A percentile compares a stretch with the other conserved stretches of the same genome.
Evolutionary conservation across 1,139 yeast genomes (phyloP).

Genomic region (Pneumocystis canis): DNA sequence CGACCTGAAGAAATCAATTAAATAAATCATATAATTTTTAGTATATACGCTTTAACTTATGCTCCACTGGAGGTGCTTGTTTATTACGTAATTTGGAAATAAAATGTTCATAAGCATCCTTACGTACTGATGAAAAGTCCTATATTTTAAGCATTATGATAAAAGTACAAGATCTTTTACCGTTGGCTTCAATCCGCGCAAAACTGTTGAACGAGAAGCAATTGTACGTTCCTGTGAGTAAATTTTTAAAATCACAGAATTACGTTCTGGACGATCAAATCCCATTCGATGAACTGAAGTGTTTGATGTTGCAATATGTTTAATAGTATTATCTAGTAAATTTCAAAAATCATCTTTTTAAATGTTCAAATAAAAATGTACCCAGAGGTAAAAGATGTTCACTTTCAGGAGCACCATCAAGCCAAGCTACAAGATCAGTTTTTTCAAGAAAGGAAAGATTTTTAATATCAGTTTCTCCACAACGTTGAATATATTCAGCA

Average conservation of each 20-base stretch:
- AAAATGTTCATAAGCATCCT: conserved; percentile 16
- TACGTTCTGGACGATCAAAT: neutral
- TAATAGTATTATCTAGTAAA: neutral
- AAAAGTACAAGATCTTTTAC: conserved; percentile 61
- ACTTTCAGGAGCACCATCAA: conserved; percentile 11
- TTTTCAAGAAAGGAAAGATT: conserved; percentile 76
- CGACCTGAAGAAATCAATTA: conserved; percentile 18
- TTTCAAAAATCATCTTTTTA: conserved; percentile 1
- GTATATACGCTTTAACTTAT: neutral
- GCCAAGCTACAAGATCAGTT: conserved; percentile 36
- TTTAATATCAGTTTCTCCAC: conserved; percentile 48
- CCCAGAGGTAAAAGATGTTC: conserved; percentile 4
- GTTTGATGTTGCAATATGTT: conserved; percentile 12
- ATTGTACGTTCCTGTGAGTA: conserved; percentile 19
- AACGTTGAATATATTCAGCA: conserved; percentile 66
- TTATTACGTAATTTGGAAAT: conserved; percentile 3
- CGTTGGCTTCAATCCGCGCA: conserved; percentile 46
- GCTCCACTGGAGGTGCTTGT: neutral
- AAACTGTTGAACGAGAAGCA: conserved; percentile 43
- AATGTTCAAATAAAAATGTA: neutral
- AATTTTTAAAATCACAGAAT: conserved; percentile 20
- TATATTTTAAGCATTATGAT: conserved; percentile 56
- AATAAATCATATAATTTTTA: neutral
- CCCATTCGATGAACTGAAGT: conserved; percentile 6
- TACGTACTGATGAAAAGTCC: conserved; percentile 18